Evolutionary conservation across 768 basidiomycete genomes (phyloP).

Genomic region (Mycena vulgaris): DNA sequence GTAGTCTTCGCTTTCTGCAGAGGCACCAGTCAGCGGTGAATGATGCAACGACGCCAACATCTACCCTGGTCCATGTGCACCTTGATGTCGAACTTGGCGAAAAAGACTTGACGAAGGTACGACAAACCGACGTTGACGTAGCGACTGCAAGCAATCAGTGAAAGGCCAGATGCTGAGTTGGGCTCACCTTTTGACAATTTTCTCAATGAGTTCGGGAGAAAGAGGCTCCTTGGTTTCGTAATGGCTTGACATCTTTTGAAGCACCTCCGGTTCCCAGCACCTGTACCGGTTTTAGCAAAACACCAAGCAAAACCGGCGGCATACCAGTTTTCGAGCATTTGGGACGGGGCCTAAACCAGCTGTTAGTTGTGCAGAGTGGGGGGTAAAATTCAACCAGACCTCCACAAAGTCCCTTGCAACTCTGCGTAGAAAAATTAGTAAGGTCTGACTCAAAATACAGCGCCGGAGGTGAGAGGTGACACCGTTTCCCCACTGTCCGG

Average conservation of each 20-base stretch:
- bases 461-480: too few species aligned
- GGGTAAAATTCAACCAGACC: conserved; percentile 44
- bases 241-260: conserved; percentile 86
- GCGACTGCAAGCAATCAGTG: conserved; percentile 55
- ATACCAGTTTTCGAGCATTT: conserved; percentile 94
- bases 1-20: conserved; percentile 73
- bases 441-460: too few species aligned
- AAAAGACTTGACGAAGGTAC: conserved; percentile 89
- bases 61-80: conserved; percentile 80
- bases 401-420: conserved; percentile 90
- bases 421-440: conserved; percentile 43
- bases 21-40: background rate
- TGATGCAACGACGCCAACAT: conserved; percentile 16
- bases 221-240: conserved; percentile 82
- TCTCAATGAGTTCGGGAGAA: conserved; percentile 80
- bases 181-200: conserved; percentile 81
- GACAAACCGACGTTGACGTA: conserved; percentile 89
- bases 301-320: conserved; percentile 8
- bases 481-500: too few species aligned
- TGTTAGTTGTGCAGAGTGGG: background rate
- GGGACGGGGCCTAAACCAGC: conserved; percentile 70
- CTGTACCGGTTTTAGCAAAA: conserved; percentile 44
- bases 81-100: conserved; percentile 83
- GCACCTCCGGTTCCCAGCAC: conserved; percentile 88
- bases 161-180: background rate